Base-by-base conservation (phyloP, 768 basidiomycete genomes). In the Fistulinella prunicolor region DNA sequence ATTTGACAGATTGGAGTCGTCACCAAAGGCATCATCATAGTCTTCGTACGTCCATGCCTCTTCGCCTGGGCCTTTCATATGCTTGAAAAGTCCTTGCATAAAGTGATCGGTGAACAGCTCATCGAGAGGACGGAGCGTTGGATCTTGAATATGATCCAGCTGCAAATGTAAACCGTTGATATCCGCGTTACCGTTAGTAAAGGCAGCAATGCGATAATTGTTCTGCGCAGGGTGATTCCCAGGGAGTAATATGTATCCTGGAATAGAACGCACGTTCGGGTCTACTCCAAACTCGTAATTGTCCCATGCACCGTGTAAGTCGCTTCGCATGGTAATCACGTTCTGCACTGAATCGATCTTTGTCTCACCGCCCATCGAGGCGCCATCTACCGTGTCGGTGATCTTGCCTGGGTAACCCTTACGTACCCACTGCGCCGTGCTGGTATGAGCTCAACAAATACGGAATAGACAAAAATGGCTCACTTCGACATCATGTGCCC, bases 21-120 rank as follows among this genome's bases (percentile, higher is more conserved):
- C 34, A 16, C 40, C 47, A 37, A 49, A 42, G 14, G 19, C 24
- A 21, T 43, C 42, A 30, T 52, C 41, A 21, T 55, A 14, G 16
- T 46, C 60, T 7, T 60, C 58, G 30, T 59, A 53, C 38, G 61
- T 55, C 64, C 64, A 66, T 17, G 36, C 54, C n/a, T 53, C 45
- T 40, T 70, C 65, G 10, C 63, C 65, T 50, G 57, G 45, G 14
- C 67, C 70, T 40, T 60, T 68, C 55, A 70, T 59, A 59, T 71
- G 55, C 45, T 66, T 68, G 13, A 67, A 51, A 3, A 69, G 28
- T 24, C 67, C 62, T 43, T 70, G 65, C n/a, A 53, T 49, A 48
- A 70, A 67, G 46, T 70, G 69, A 42, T 67, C 64, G 19, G 30
- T 44, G 50, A 70, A 60, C 16, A 67, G 57, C 38, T 63, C 60